Evolutionary conservation across 257 asterid genomes (phyloP).

Genomic region (Ballota nigra): DNA sequence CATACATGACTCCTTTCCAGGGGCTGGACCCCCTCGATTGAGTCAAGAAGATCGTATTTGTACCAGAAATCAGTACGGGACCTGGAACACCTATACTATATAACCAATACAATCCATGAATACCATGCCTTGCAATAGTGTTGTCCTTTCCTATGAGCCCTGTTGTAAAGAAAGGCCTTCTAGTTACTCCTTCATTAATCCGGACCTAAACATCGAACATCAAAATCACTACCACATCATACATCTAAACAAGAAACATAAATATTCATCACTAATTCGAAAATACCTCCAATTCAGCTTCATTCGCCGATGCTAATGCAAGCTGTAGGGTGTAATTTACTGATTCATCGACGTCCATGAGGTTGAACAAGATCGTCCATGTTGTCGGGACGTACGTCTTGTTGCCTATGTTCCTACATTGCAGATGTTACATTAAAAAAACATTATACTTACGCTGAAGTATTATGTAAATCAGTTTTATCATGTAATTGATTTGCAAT

Average conservation of each 20-base stretch:
- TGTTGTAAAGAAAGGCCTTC: conserved; percentile 44
- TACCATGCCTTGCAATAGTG: conserved; percentile 84
- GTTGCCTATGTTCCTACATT: conserved; percentile 53
- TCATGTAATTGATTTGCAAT: no score
- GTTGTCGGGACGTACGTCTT: conserved; percentile 62
- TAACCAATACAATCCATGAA: conserved; percentile 68
- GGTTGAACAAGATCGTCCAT: conserved; percentile 67
- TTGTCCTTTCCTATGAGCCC: conserved; percentile 73
- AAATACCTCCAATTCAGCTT: conserved; percentile 72
- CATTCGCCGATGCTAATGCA: conserved; percentile 73
- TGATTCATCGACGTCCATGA: conserved; percentile 26
- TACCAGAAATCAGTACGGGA: conserved; percentile 30
- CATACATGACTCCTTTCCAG: conserved; percentile 74
- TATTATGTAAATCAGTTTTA: no score
- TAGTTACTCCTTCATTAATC: conserved; percentile 33
- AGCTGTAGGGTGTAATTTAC: conserved; percentile 57
- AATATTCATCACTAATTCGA: background rate
- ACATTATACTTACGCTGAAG: no score
- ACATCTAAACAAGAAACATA: background rate
- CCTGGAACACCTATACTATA: conserved; percentile 43
- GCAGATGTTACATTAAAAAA: background rate
- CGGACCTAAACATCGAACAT: conserved; percentile 36
- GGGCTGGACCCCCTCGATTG: conserved; percentile 49
- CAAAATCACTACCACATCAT: background rate
- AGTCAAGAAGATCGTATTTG: conserved; percentile 47